Evolutionary conservation across 305 asterid genomes (phyloP), one percentile per base, ranked within the genome.

Genomic region (Solanum hybrid): DNA sequence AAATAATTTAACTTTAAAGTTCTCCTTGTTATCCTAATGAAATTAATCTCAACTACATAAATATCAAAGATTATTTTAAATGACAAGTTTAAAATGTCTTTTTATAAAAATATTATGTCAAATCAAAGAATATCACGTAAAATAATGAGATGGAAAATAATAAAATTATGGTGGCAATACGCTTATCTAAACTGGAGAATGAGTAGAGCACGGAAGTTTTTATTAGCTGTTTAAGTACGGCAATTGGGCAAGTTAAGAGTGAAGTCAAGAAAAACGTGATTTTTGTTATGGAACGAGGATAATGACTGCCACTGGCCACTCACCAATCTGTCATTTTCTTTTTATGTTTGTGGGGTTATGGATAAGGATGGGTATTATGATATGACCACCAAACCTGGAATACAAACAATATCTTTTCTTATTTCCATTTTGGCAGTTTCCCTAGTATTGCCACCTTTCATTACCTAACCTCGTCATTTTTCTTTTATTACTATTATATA

Each of bases 251-350:
- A 51, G 87, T 42, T 8, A 16, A 16, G 12, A 26, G 35, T 27
- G 37, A 16, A 81, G 72, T 82, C 38, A 20, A 26, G 29, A 5
- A 81, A 84, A 84, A 84, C 87, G 87, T 84, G 87, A 2, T 84
- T 17, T 37, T 79, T 20, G 29, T 51, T 11, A 84, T 51, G 42
- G 87, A 6, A 51, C 87, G 75, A 16, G n/a, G 42, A 84, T 51
- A 84, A 71, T 3, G 75, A 84, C 87, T 42, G 27, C 20, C 26
- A 42, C 26, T 40, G 17, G 10, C 69, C 37, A 16, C 38, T 27
- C 24, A 82, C 38, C 37, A 14, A 81, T 81, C 35, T 82, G 17
- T 71, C 76, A 26, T 26, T 24, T 71, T 24, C 32, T 69, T 24
- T 60, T 20, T 17, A 20, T 3, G 71, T 60, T 60, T 60, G 76